Evolutionary conservation across 2,329 filamentous ascomycete species (phyloP).

Genomic region (Apiospora saccharicola): DNA sequence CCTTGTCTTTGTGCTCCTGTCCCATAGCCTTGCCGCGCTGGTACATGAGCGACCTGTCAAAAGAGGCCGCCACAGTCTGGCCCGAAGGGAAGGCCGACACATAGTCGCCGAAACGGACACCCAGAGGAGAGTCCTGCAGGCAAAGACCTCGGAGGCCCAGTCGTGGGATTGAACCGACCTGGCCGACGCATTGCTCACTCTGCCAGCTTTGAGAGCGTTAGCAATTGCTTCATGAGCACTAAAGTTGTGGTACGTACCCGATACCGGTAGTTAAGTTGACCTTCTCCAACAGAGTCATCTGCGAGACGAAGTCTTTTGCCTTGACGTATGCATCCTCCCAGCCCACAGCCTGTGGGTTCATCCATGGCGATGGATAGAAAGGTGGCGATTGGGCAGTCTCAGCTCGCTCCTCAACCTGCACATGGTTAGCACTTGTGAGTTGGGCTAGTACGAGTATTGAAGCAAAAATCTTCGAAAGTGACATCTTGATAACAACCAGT

Average conservation of each 20-base stretch:
- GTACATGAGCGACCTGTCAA: slow-evolving; percentile 77
- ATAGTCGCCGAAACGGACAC: slow-evolving; percentile 79
- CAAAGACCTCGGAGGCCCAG: slow-evolving; percentile 78
- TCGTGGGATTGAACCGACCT: slow-evolving; percentile 73
- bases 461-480: not conserved
- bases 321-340: slow-evolving; percentile 81
- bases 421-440: slow-evolving; percentile 29
- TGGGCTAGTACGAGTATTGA: not conserved
- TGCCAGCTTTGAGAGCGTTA: slow-evolving; percentile 59
- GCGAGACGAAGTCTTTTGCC: slow-evolving; percentile 80
- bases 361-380: slow-evolving; percentile 87
- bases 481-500: not conserved
- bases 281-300: slow-evolving; percentile 86
- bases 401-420: slow-evolving; percentile 34
- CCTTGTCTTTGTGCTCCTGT: slow-evolving; percentile 74
- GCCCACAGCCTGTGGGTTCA: slow-evolving; percentile 71
- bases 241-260: slow-evolving; percentile 61
- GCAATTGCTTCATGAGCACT: not conserved
- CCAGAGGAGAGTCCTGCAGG: slow-evolving; percentile 85
- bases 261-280: slow-evolving; percentile 94
- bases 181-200: slow-evolving; percentile 79
- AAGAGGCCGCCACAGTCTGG: slow-evolving; percentile 83
- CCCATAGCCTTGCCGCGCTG: slow-evolving; percentile 76
- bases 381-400: slow-evolving; percentile 39
- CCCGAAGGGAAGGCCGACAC: slow-evolving; percentile 83